phyloP scores from a whole-genome alignment of 208 protist species.

The Leishmania mexicana region DNA sequence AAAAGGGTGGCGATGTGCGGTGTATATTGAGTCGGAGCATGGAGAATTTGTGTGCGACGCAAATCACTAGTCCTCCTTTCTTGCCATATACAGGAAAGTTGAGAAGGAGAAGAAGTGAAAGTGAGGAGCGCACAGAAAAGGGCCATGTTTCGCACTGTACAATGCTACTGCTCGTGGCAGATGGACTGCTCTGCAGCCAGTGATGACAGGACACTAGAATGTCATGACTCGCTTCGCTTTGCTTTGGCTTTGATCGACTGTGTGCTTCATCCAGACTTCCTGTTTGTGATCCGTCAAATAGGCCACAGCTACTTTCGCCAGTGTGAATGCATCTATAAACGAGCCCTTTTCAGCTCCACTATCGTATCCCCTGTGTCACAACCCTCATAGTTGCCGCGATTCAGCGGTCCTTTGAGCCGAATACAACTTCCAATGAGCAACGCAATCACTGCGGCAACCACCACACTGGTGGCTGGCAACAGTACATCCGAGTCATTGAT shows the following conservation, averaged over 20 bases:
- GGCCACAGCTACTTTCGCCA: not conserved
- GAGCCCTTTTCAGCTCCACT: not conserved
- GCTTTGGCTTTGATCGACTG: not conserved
- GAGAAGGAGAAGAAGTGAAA: not conserved
- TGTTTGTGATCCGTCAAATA: not conserved
- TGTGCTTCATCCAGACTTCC: not conserved
- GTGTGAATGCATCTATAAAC: not conserved
- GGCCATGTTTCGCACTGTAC: not conserved
- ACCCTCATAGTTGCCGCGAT: not conserved
- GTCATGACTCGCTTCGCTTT: not conserved
- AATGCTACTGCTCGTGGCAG: not conserved
- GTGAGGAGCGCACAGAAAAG: not conserved
- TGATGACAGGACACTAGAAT: not conserved
- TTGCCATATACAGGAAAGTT: not conserved
- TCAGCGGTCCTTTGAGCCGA: not conserved
- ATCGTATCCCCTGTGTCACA: not conserved
- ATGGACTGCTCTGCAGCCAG: not conserved
- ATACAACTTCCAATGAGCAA: constrained; percentile 19
- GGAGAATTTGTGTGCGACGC: not conserved
- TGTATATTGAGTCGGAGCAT: constrained; percentile 14
- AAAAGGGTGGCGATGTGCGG: not conserved
- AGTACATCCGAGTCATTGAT: constrained; percentile 30
- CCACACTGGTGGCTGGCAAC: constrained; percentile 30
- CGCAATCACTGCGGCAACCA: constrained; percentile 14
- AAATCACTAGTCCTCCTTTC: constrained; percentile 2